A percentile compares a stretch with the other conserved stretches of the same genome.
Conservation (phyloP, 805 yeast species). For the Ogataea glucozyma region DNA sequence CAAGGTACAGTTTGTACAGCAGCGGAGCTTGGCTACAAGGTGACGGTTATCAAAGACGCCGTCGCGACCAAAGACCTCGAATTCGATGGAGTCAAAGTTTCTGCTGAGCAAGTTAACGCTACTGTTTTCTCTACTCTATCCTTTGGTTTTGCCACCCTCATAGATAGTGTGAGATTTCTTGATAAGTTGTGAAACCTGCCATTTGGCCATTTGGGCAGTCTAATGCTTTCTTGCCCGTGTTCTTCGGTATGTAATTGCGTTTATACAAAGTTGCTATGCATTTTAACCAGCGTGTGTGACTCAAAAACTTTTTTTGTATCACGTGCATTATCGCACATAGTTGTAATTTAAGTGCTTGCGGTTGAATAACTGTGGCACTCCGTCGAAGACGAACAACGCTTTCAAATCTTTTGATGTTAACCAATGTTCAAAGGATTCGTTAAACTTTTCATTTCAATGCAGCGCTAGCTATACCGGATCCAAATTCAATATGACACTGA, state of each 20-base stretch:
- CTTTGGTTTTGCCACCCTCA: slow-evolving; percentile 3
- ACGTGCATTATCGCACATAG: neutral
- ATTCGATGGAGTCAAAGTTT: slow-evolving; percentile 7
- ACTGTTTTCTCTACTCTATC: slow-evolving; percentile 9
- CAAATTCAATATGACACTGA: neutral
- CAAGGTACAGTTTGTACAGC: slow-evolving; percentile 12
- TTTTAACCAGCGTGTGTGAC: no score
- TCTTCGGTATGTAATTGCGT: no score
- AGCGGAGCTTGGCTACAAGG: slow-evolving; percentile 7
- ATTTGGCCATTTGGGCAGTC: neutral
- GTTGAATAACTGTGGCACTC: no score
- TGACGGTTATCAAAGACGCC: slow-evolving; percentile 10
- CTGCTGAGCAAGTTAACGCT: slow-evolving; percentile 8
- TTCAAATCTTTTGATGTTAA: neutral
- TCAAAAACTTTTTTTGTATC: neutral
- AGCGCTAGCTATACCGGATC: no score
- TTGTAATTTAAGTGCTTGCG: no score
- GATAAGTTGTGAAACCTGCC: neutral
- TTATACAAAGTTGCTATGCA: no score
- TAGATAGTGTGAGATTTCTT: slow-evolving; percentile 3
- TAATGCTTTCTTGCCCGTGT: neutral
- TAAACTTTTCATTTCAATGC: neutral
- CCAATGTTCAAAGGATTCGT: neutral
- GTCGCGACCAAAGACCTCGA: slow-evolving; percentile 10
- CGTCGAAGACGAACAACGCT: no score